phyloP scores from a whole-genome alignment of 176 grass and related monocot species.

The Raddia distichophylla region DNA sequence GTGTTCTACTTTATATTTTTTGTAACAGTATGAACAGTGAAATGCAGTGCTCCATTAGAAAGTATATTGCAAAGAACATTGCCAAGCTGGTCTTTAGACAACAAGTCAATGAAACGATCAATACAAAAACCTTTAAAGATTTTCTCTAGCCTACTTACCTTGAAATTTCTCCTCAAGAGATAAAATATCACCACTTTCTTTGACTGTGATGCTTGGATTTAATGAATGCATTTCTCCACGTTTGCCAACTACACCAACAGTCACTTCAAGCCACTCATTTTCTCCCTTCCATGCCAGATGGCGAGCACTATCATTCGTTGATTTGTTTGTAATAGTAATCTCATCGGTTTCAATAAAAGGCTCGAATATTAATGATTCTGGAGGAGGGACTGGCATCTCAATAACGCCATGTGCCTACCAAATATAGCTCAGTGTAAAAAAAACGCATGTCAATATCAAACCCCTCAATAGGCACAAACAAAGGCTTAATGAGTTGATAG shows the following conservation, averaged over 20 bases:
- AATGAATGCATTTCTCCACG: constrained; percentile 78
- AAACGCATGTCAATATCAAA: constrained; percentile 1
- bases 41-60: not conserved
- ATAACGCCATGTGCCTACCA: constrained; percentile 83
- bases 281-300: constrained; percentile 71
- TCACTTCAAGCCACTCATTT: constrained; percentile 87
- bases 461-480: not conserved
- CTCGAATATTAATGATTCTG: constrained; percentile 79
- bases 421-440: constrained; percentile 46
- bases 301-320: constrained; percentile 43
- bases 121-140: not conserved
- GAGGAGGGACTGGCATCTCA: constrained; percentile 88
- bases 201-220: constrained; percentile 93
- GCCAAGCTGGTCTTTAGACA: not conserved
- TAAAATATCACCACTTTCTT: constrained; percentile 92
- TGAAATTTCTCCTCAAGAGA: constrained; percentile 99
- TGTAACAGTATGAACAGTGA: not conserved
- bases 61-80: not conserved
- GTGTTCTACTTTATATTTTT: not conserved
- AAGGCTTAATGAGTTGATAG: not conserved
- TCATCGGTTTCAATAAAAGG: constrained; percentile 95
- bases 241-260: constrained; percentile 82
- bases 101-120: not conserved
- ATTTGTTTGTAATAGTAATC: constrained; percentile 76
- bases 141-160: constrained; percentile 43